These are phyloP conservation scores for Pichia sp. DNA, from an alignment of 1,139 yeast species.

Conservation along the genomic window DNA sequence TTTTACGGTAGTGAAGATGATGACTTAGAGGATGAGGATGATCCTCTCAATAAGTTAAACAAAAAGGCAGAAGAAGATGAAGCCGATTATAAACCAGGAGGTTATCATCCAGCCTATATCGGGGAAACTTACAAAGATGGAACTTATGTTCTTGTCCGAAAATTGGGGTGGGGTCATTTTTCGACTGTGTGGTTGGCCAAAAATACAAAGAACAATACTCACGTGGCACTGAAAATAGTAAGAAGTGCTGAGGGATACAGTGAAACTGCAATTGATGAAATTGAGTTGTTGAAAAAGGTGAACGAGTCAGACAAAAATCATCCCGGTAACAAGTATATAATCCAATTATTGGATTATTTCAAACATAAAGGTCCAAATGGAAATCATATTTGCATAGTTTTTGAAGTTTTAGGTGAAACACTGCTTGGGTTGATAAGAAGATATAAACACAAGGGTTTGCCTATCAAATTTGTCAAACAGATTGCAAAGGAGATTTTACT, in stretches of 20 bases:
- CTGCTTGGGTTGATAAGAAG: conserved; percentile 62
- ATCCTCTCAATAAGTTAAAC: neutral
- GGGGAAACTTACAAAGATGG: conserved; percentile 64
- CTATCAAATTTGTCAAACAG: conserved; percentile 66
- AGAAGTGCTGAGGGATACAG: conserved; percentile 51
- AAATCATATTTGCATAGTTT: conserved; percentile 79
- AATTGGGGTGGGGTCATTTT: conserved; percentile 90
- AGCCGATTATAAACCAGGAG: conserved; percentile 71
- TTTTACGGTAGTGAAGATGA: conserved; percentile 16
- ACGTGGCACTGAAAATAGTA: conserved; percentile 81
- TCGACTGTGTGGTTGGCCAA: conserved; percentile 84
- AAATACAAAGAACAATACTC: conserved; percentile 44
- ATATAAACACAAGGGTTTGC: conserved; percentile 63
- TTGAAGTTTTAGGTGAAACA: conserved; percentile 82
- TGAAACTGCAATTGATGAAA: conserved; percentile 84
- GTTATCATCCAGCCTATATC: conserved; percentile 76
- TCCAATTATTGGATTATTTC: conserved; percentile 65
- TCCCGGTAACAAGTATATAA: conserved; percentile 67
- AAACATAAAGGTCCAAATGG: conserved; percentile 78
- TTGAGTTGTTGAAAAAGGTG: conserved; percentile 46
- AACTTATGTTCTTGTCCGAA: conserved; percentile 60
- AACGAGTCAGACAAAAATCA: conserved; percentile 46
- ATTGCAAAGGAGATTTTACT: conserved; percentile 70
- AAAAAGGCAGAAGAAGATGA: conserved; percentile 52
- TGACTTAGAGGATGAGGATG: conserved; percentile 4